These are phyloP conservation scores for Silene latifolia DNA, from an alignment of 148 eudicot species.

Conservation along the genomic window DNA sequence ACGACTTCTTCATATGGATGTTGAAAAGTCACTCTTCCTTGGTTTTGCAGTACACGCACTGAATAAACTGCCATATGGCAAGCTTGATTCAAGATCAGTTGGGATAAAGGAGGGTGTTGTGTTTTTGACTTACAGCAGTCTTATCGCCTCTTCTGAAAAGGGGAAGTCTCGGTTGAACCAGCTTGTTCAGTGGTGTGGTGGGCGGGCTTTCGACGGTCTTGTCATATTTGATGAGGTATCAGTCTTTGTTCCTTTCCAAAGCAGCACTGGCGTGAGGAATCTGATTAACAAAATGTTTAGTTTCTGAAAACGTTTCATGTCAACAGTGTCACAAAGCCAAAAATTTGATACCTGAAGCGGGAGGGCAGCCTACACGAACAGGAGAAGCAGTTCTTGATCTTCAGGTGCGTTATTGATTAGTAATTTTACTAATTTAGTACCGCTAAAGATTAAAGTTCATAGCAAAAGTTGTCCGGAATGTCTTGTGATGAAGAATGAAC, in stretches of 20 bases:
- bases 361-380: constrained; percentile 87
- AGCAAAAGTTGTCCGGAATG: background rate
- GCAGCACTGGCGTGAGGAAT: background rate
- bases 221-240: constrained; percentile 92
- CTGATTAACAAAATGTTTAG: background rate
- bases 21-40: constrained; percentile 14
- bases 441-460: background rate
- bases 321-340: constrained; percentile 96
- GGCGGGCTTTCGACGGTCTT: constrained; percentile 74
- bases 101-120: constrained; percentile 92
- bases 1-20: background rate
- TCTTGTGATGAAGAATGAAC: background rate
- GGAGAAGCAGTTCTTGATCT: constrained; percentile 98
- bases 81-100: constrained; percentile 91
- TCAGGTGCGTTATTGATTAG: constrained; percentile 53
- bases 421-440: background rate
- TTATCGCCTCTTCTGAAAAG: constrained; percentile 95
- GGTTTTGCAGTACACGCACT: constrained; percentile 82
- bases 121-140: constrained; percentile 93
- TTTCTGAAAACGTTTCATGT: constrained; percentile 13
- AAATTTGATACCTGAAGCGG: constrained; percentile 98
- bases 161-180: constrained; percentile 92
- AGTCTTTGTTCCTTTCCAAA: background rate
- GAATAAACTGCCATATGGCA: constrained; percentile 93
- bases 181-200: constrained; percentile 99